Evolutionary conservation across 331 rosid genomes (phyloP).

Genomic region (Malus hybrid): DNA sequence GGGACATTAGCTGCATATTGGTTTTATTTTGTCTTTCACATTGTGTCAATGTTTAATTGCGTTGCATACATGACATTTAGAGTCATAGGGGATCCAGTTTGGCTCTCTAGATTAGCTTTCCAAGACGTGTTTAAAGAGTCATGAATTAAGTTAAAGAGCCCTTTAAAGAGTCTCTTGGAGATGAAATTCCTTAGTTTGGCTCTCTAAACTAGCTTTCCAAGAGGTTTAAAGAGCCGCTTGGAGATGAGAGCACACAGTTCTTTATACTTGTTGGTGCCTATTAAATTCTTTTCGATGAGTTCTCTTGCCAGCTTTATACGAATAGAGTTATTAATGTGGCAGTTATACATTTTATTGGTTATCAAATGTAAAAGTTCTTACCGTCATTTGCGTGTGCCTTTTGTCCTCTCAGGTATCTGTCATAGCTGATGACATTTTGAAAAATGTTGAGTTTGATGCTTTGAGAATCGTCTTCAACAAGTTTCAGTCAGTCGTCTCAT

Average conservation of each 20-base stretch:
- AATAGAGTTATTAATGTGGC: not conserved
- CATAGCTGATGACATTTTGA: constrained; percentile 82
- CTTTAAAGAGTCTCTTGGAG: no score
- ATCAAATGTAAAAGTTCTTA: not conserved
- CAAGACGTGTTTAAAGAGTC: no score
- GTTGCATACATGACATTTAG: not conserved
- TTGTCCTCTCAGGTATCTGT: constrained; percentile 69
- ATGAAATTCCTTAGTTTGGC: no score
- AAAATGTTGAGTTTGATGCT: constrained; percentile 91
- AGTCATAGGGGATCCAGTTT: not conserved
- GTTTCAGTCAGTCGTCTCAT: constrained; percentile 73
- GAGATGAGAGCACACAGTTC: not conserved
- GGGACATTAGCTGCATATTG: not conserved
- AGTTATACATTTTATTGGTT: not conserved
- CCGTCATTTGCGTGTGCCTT: not conserved
- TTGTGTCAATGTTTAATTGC: not conserved
- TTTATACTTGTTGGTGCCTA: not conserved
- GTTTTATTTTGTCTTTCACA: not conserved
- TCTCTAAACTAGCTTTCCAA: no score
- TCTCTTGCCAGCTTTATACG: not conserved
- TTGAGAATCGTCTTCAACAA: constrained; percentile 76
- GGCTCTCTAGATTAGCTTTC: no score
- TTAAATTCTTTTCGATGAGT: not conserved
- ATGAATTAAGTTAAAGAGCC: no score
- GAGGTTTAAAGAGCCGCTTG: no score